phyloP scores from a whole-genome alignment of 768 basidiomycete genomes.

The Kwoniella sp. region DNA sequence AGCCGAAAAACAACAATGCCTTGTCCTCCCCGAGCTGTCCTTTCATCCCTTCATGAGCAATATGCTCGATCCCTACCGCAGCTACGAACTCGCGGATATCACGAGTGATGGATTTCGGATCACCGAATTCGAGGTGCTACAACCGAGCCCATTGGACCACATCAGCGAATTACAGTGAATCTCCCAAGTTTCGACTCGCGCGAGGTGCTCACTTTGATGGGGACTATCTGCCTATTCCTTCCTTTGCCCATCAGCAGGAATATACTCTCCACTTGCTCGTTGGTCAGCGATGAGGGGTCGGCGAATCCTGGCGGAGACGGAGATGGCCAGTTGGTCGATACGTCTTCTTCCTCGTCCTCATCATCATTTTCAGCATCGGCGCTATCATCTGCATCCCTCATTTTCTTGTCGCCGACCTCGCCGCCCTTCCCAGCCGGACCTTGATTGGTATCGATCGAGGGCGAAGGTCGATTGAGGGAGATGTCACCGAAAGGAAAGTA shows the following conservation, averaged over 20 bases:
- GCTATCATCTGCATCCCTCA: background rate
- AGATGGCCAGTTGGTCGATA: constrained; percentile 37
- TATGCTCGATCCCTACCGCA: constrained; percentile 44
- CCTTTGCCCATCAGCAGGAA: constrained; percentile 26
- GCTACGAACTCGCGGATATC: constrained; percentile 44
- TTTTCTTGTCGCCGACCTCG: background rate
- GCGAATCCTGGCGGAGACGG: constrained; percentile 55
- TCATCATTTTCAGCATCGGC: constrained; percentile 24
- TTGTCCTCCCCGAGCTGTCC: constrained; percentile 3
- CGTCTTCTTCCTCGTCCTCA: constrained; percentile 30
- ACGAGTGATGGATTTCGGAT: constrained; percentile 24
- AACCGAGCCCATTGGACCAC: background rate
- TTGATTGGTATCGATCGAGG: background rate
- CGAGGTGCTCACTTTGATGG: constrained; percentile 35
- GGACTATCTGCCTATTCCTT: constrained; percentile 15
- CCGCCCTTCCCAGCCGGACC: background rate
- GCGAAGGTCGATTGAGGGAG: background rate
- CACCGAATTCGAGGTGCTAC: constrained; percentile 38
- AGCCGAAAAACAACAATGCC: constrained; percentile 29
- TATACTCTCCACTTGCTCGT: constrained; percentile 24
- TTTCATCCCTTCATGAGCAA: constrained; percentile 20
- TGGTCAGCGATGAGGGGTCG: constrained; percentile 39
- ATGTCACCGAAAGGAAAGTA: constrained; percentile 65
- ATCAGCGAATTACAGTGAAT: background rate
- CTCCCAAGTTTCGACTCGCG: too few relatives aligned